A percentile compares a stretch with the other conserved stretches of the same genome.
Conservation (phyloP, 805 yeast genomes). For the Saccharomycopsis lassenensis region DNA sequence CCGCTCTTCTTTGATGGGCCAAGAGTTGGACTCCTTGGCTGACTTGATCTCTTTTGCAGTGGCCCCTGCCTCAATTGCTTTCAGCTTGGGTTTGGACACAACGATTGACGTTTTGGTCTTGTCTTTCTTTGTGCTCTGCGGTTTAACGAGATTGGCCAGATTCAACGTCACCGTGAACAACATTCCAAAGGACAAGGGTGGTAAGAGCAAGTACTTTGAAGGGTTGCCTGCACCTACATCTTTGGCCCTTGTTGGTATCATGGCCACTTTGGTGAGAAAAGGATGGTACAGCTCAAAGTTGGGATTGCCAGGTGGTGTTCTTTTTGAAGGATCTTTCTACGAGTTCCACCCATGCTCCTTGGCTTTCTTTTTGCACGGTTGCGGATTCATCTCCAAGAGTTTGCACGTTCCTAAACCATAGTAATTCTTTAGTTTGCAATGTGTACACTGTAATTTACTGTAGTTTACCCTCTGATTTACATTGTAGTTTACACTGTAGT, state of each 20-base stretch:
- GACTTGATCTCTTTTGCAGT: slow-evolving; percentile 92
- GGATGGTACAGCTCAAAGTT: slow-evolving; percentile 27
- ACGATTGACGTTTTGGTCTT: slow-evolving; percentile 69
- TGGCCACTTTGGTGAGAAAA: slow-evolving; percentile 57
- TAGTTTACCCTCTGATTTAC: too few relatives aligned
- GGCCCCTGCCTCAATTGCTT: slow-evolving; percentile 89
- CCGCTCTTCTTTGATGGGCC: slow-evolving; percentile 90
- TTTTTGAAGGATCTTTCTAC: slow-evolving; percentile 41
- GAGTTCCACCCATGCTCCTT: slow-evolving; percentile 69
- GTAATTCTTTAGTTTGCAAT: too few relatives aligned
- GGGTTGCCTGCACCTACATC: slow-evolving; percentile 95
- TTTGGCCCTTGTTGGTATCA: slow-evolving; percentile 55
- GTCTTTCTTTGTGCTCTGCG: slow-evolving; percentile 83
- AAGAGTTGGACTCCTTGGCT: slow-evolving; percentile 93
- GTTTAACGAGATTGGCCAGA: slow-evolving; percentile 86
- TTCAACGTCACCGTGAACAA: slow-evolving; percentile 90
- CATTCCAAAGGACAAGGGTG: slow-evolving; percentile 79
- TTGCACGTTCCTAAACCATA: slow-evolving; percentile 81
- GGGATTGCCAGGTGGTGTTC: slow-evolving; percentile 52
- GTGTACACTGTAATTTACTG: too few relatives aligned
- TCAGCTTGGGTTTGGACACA: slow-evolving; percentile 80
- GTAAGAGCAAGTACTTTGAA: slow-evolving; percentile 87
- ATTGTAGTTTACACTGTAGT: too few relatives aligned
- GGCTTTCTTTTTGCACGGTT: slow-evolving; percentile 69
- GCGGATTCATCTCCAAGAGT: slow-evolving; percentile 84